A percentile compares a stretch with the other conserved stretches of the same genome.
Conservation (phyloP, 2,329 filamentous ascomycete genomes). For the Alternaria sp. region DNA sequence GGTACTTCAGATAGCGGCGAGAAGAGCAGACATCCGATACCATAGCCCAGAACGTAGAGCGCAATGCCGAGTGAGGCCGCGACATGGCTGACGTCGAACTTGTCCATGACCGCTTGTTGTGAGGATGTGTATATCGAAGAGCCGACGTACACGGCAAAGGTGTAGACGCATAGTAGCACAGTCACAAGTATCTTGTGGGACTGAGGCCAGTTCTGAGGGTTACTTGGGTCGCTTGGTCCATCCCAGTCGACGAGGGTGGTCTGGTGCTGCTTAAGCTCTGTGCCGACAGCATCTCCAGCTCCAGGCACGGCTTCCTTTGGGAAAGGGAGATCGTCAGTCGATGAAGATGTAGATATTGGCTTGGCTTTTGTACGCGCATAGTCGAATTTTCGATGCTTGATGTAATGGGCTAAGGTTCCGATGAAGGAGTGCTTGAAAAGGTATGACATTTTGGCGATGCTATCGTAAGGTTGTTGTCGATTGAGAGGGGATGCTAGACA, state of each 20-base stretch:
- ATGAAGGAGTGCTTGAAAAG: conserved; percentile 27
- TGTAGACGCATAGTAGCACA: conserved; percentile 57
- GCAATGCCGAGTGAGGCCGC: conserved; percentile 64
- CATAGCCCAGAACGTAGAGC: conserved; percentile 66
- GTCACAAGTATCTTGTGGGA: conserved; percentile 42
- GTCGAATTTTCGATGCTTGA: conserved; percentile 28
- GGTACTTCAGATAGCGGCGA: conserved; percentile 71
- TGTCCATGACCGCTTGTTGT: conserved; percentile 53
- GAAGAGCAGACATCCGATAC: conserved; percentile 68
- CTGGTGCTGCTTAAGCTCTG: conserved; percentile 28
- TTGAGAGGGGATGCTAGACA: background rate
- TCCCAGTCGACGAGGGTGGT: conserved; percentile 49
- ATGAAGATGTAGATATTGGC: conserved; percentile 21
- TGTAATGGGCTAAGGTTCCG: conserved; percentile 25
- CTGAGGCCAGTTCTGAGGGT: conserved; percentile 46
- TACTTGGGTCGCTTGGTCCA: conserved; percentile 42
- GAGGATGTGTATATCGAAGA: conserved; percentile 58
- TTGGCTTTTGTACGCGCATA: conserved; percentile 22
- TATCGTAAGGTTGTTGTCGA: background rate
- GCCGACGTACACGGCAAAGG: conserved; percentile 63
- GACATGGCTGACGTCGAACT: conserved; percentile 59
- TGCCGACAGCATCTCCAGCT: conserved; percentile 17
- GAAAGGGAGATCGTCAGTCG: conserved; percentile 25
- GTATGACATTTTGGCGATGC: conserved; percentile 25
- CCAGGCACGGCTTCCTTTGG: conserved; percentile 6